A percentile compares a stretch with the other conserved stretches of the same genome.
Conservation (phyloP, 495 filamentous ascomycete genomes). For the Bacidia rubella region DNA sequence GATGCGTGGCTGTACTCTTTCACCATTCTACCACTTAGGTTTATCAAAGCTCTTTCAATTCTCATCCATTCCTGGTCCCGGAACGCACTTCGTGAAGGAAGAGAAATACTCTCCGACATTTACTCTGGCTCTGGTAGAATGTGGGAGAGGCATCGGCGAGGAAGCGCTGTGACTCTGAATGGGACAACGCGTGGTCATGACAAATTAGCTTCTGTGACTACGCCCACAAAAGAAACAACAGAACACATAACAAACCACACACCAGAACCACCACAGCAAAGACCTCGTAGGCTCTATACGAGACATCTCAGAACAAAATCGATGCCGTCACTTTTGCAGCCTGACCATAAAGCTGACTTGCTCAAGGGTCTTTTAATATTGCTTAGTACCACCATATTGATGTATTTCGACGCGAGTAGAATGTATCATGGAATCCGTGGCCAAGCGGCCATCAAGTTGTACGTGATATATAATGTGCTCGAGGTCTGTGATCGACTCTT, state of each 20-base stretch:
- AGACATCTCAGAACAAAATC: slow-evolving; percentile 70
- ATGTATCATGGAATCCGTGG: slow-evolving; percentile 98
- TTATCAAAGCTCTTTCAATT: slow-evolving; percentile 68
- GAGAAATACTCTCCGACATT: slow-evolving; percentile 57
- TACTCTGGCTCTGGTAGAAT: slow-evolving; percentile 61
- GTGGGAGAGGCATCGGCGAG: slow-evolving; percentile 44
- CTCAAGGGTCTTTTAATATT: slow-evolving; percentile 79
- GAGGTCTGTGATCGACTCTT: slow-evolving; percentile 81
- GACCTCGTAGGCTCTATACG: slow-evolving; percentile 20
- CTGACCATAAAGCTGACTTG: slow-evolving; percentile 90
- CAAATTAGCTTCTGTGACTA: background rate
- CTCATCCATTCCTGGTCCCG: slow-evolving; percentile 58
- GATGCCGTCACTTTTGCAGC: slow-evolving; percentile 65
- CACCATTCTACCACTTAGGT: slow-evolving; percentile 83
- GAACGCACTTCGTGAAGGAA: slow-evolving; percentile 48
- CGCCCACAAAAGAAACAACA: background rate
- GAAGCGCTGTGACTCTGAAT: slow-evolving; percentile 1
- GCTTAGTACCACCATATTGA: slow-evolving; percentile 67
- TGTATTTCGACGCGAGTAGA: slow-evolving; percentile 86
- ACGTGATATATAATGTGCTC: slow-evolving; percentile 94
- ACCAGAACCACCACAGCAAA: background rate
- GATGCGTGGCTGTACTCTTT: slow-evolving; percentile 98
- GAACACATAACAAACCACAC: background rate
- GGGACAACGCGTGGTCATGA: background rate
- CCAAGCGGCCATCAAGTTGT: slow-evolving; percentile 93